A percentile compares a stretch with the other conserved stretches of the same genome.
Evolutionary conservation across 768 basidiomycete species (phyloP).

Genomic region (Coprinopsis cinerea): DNA sequence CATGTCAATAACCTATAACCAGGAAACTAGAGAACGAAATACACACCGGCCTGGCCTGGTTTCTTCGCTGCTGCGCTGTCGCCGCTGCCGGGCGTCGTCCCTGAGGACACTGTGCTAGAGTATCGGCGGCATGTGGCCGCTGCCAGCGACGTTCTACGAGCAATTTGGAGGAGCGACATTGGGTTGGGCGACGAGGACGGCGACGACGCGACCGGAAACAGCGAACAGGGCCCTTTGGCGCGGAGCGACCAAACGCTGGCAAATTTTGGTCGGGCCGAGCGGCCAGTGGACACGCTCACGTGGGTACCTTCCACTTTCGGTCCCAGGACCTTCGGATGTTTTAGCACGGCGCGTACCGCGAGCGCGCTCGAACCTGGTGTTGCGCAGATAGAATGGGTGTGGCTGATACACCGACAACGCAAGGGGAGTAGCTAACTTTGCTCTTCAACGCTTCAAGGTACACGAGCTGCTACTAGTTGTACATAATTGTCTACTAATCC

Average conservation of each 20-base stretch:
- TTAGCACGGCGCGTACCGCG: too few relatives aligned
- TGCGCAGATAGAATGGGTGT: too few relatives aligned
- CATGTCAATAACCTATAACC: background rate
- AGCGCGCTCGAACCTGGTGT: too few relatives aligned
- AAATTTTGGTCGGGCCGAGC: background rate
- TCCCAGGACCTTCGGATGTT: too few relatives aligned
- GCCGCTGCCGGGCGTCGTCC: background rate
- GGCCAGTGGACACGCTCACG: background rate
- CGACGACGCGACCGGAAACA: background rate
- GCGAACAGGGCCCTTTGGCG: background rate
- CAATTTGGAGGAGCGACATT: constrained; percentile 10
- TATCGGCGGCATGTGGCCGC: constrained; percentile 3
- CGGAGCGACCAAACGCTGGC: background rate
- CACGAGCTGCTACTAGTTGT: too few relatives aligned
- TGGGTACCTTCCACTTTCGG: background rate
- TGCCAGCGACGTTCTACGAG: constrained; percentile 1
- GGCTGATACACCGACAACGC: too few relatives aligned
- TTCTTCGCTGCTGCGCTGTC: constrained; percentile 11
- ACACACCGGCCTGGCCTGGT: constrained; percentile 9
- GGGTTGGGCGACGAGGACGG: background rate
- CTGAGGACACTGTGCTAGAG: constrained; percentile 7
- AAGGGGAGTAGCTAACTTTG: too few relatives aligned
- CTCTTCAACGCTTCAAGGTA: too few relatives aligned
- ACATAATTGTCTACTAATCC: too few relatives aligned
- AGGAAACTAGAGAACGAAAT: background rate